Percentiles rank a stretch among this genome's conserved stretches.
phyloP scores from a whole-genome alignment of 1,284 basidiomycete genomes.

The Somion occarium region DNA sequence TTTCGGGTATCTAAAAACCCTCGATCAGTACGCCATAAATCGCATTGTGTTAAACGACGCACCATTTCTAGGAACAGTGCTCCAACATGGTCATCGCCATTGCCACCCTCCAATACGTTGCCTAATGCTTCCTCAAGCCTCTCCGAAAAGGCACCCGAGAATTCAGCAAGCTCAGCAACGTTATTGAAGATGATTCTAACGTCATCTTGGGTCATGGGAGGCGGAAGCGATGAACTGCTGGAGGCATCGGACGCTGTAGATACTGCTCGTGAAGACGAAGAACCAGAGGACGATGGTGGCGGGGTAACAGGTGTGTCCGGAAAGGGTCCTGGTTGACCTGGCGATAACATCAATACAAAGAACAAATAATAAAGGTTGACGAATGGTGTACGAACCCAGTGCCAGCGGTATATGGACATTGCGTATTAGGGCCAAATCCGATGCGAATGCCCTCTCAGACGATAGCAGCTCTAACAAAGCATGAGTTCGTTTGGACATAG shows the following conservation, averaged over 20 bases:
- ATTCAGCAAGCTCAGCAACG: conserved; percentile 67
- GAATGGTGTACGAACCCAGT: conserved; percentile 40
- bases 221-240: conserved; percentile 31
- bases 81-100: conserved; percentile 72
- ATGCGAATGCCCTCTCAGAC: conserved; percentile 85
- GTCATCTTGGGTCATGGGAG: conserved; percentile 72
- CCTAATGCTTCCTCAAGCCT: conserved; percentile 55
- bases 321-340: conserved; percentile 28
- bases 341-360: not conserved
- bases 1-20: conserved; percentile 73
- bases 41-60: conserved; percentile 20
- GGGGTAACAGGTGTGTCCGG: conserved; percentile 18
- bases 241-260: conserved; percentile 54
- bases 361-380: too few relatives aligned
- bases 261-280: conserved; percentile 43
- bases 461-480: conserved; percentile 80
- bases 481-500: conserved; percentile 70
- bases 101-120: conserved; percentile 44
- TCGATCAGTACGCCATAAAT: conserved; percentile 9
- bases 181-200: conserved; percentile 77
- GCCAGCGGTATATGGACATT: conserved; percentile 82
- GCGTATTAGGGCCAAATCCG: conserved; percentile 80
- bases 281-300: conserved; percentile 27
- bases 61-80: conserved; percentile 73
- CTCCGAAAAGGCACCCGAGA: conserved; percentile 65